These are phyloP conservation scores for Quercus phellos DNA, from an alignment of 331 rosid genomes.

Conservation along the genomic window DNA sequence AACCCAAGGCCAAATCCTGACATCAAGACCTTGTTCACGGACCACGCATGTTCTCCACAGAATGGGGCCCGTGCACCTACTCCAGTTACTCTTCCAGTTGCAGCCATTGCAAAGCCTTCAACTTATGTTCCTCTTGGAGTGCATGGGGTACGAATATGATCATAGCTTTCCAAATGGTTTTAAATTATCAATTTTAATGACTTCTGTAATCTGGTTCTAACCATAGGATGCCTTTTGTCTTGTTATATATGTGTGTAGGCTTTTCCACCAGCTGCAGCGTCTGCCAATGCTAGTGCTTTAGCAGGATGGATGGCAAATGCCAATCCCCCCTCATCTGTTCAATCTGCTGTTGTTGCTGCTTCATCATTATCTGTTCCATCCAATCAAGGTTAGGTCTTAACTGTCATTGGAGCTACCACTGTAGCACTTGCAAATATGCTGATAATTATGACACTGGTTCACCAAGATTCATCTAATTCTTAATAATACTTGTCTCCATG, in stretches of 20 bases:
- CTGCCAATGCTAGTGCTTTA: slow-evolving; percentile 37
- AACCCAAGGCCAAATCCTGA: slow-evolving; percentile 44
- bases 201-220: neutral
- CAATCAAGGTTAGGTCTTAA: slow-evolving; percentile 39
- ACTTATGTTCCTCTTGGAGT: slow-evolving; percentile 29
- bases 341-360: slow-evolving; percentile 27
- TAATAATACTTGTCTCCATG: neutral
- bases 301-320: slow-evolving; percentile 45
- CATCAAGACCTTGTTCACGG: slow-evolving; percentile 36
- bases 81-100: slow-evolving; percentile 35
- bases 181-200: neutral
- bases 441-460: neutral
- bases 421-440: neutral
- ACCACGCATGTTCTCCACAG: slow-evolving; percentile 45
- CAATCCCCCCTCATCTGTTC: slow-evolving; percentile 38
- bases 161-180: neutral
- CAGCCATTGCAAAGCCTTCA: slow-evolving; percentile 29
- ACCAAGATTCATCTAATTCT: neutral
- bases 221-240: neutral
- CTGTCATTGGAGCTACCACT: neutral
- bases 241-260: slow-evolving; percentile 30
- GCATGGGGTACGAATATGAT: slow-evolving; percentile 31
- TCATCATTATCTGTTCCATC: slow-evolving; percentile 36
- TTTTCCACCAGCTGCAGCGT: slow-evolving; percentile 27
- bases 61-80: slow-evolving; percentile 37